Percentiles rank a stretch among this genome's conserved stretches.
Evolutionary conservation across 176 grass and related monocot genomes (phyloP).

Genomic region (Saccharum officinarum): DNA sequence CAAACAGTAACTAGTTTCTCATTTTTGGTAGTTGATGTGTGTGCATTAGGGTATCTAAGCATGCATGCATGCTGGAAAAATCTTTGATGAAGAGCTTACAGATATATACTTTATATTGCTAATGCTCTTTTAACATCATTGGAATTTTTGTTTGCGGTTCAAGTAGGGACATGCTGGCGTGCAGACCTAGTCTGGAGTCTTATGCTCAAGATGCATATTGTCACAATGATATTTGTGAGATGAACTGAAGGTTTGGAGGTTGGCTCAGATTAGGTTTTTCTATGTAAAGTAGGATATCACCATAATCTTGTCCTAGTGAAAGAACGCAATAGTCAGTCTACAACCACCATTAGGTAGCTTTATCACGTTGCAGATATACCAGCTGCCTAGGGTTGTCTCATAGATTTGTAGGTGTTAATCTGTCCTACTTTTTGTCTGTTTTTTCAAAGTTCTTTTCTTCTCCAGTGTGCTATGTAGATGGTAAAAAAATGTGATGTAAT

Average conservation of each 20-base stretch:
- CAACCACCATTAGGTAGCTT: not conserved
- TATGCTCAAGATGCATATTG: slow-evolving; percentile 39
- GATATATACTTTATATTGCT: slow-evolving; percentile 12
- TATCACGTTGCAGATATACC: not conserved
- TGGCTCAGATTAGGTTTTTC: slow-evolving; percentile 23
- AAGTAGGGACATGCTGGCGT: too few relatives aligned
- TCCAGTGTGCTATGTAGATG: not conserved
- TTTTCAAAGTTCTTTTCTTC: not conserved
- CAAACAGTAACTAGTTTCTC: slow-evolving; percentile 26
- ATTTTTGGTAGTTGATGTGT: slow-evolving; percentile 24
- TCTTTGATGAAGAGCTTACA: not conserved
- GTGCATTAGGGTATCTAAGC: slow-evolving; percentile 11
- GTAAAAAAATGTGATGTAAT: not conserved
- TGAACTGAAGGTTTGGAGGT: slow-evolving; percentile 25
- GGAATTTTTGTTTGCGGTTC: not conserved
- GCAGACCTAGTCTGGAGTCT: slow-evolving; percentile 40
- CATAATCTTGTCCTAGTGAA: not conserved
- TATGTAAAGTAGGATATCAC: not conserved
- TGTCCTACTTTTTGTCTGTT: not conserved
- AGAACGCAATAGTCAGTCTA: not conserved
- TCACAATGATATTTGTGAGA: slow-evolving; percentile 9
- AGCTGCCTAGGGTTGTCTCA: not conserved
- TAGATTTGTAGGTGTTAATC: not conserved
- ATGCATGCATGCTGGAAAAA: slow-evolving; percentile 15
- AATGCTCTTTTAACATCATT: slow-evolving; percentile 23